Evolutionary conservation across 2,329 filamentous ascomycete genomes (phyloP).

Genomic region (Ramichloridium luteum): DNA sequence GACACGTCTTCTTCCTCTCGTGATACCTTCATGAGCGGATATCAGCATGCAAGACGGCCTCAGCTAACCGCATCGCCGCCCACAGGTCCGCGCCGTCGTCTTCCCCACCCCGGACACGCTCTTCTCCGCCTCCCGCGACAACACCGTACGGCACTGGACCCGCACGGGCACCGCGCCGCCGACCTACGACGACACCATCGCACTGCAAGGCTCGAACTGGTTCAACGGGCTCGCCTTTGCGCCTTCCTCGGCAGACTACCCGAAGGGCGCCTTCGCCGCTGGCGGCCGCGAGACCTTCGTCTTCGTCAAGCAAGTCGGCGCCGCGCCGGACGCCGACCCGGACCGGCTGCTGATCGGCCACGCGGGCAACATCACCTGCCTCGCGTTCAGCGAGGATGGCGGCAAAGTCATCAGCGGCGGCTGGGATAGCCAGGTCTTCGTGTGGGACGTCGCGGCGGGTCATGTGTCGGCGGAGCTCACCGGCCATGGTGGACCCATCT

Average conservation of each 20-base stretch:
- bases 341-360: conserved; percentile 81
- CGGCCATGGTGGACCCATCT: conserved; percentile 73
- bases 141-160: conserved; percentile 78
- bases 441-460: conserved; percentile 83
- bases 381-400: conserved; percentile 64
- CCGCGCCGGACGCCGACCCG: conserved; percentile 59
- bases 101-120: conserved; percentile 63
- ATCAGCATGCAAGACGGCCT: too few species aligned
- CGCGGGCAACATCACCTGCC: conserved; percentile 71
- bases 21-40: too few species aligned
- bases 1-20: neutral
- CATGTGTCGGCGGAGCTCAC: conserved; percentile 59
- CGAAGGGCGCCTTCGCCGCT: conserved; percentile 72
- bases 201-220: conserved; percentile 70
- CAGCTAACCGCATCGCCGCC: too few species aligned
- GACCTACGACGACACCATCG: conserved; percentile 62
- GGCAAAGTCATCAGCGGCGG: conserved; percentile 76
- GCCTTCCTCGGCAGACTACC: conserved; percentile 53
- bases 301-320: conserved; percentile 65
- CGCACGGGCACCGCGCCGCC: conserved; percentile 53
- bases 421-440: conserved; percentile 79
- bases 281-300: conserved; percentile 89
- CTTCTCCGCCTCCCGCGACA: conserved; percentile 82
- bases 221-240: conserved; percentile 76
- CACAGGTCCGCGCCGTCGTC: conserved; percentile 77